Conservation (phyloP, 192 early-diverging fungal species). For the Coemansia sp. region DNA sequence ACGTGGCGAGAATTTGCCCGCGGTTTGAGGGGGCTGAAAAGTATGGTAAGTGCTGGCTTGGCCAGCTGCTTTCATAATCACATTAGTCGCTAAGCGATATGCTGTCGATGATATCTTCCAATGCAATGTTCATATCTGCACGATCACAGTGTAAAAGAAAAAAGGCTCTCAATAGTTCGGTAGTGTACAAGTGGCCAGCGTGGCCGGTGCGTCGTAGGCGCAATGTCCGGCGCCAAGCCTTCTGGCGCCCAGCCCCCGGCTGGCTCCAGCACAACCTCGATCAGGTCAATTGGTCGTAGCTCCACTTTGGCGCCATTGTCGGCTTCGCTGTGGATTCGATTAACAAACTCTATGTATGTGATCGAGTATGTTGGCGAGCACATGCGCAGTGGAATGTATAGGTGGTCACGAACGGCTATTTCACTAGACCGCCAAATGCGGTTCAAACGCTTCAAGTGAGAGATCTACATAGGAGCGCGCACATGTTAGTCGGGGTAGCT, state of each 20-base stretch:
- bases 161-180: slow-evolving; percentile 26
- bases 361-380: slow-evolving; percentile 30
- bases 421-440: slow-evolving; percentile 47
- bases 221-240: background rate
- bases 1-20: background rate
- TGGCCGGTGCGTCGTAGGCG: background rate
- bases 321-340: slow-evolving; percentile 11
- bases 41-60: background rate
- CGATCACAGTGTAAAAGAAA: slow-evolving; percentile 34
- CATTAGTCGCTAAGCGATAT: background rate
- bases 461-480: slow-evolving; percentile 16
- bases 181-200: slow-evolving; percentile 39
- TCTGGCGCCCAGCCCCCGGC: background rate
- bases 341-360: slow-evolving; percentile 28
- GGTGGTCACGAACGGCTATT: slow-evolving; percentile 28
- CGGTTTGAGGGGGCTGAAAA: background rate
- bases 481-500: background rate
- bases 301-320: background rate
- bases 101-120: background rate
- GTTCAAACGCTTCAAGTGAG: slow-evolving; percentile 46
- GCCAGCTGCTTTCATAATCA: too few species aligned
- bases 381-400: slow-evolving; percentile 48
- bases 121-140: background rate
- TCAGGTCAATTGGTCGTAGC: slow-evolving; percentile 17
- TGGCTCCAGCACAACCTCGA: slow-evolving; percentile 35